phyloP scores from a whole-genome alignment of 371 early-diverging fungal genomes.

The Thermomucor indicae-seudaticae region DNA sequence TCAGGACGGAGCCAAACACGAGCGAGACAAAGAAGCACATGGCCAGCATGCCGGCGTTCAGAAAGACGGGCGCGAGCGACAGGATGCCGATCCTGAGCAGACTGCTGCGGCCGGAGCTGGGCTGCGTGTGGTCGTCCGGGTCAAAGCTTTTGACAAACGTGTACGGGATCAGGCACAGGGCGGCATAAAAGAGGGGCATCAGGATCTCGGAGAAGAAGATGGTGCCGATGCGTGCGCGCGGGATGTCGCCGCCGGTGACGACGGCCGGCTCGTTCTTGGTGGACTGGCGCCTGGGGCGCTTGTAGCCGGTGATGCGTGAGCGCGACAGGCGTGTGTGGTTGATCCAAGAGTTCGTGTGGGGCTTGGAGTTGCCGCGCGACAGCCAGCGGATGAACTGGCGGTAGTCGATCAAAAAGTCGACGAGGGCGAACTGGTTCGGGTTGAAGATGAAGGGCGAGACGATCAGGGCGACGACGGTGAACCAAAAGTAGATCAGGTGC shows the following conservation, averaged over 20 bases:
- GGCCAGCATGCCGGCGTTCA: conserved; percentile 68
- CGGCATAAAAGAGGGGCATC: conserved; percentile 65
- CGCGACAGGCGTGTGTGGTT: conserved; percentile 68
- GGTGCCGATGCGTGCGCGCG: conserved; percentile 61
- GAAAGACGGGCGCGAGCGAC: conserved; percentile 67
- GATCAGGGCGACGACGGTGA: conserved; percentile 70
- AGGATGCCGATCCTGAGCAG: conserved; percentile 62
- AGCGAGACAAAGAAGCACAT: conserved; percentile 72
- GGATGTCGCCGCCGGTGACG: conserved; percentile 53
- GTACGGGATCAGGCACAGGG: conserved; percentile 59
- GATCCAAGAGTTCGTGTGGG: conserved; percentile 80
- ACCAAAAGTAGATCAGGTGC: conserved; percentile 83
- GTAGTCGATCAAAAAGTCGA: conserved; percentile 78
- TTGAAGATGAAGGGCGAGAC: conserved; percentile 83
- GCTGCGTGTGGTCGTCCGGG: conserved; percentile 19
- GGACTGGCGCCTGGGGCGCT: conserved; percentile 46
- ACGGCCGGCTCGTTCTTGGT: conserved; percentile 46
- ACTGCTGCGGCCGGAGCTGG: conserved; percentile 43
- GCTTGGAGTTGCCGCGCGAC: conserved; percentile 70
- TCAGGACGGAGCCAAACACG: conserved; percentile 61
- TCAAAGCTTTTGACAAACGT: conserved; percentile 60
- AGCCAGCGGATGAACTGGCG: conserved; percentile 79
- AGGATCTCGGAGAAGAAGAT: conserved; percentile 76
- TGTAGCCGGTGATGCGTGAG: conserved; percentile 78
- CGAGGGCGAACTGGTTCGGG: conserved; percentile 75